These are phyloP conservation scores for Selenicereus undatus DNA, from an alignment of 148 eudicot genomes.

Conservation along the genomic window DNA sequence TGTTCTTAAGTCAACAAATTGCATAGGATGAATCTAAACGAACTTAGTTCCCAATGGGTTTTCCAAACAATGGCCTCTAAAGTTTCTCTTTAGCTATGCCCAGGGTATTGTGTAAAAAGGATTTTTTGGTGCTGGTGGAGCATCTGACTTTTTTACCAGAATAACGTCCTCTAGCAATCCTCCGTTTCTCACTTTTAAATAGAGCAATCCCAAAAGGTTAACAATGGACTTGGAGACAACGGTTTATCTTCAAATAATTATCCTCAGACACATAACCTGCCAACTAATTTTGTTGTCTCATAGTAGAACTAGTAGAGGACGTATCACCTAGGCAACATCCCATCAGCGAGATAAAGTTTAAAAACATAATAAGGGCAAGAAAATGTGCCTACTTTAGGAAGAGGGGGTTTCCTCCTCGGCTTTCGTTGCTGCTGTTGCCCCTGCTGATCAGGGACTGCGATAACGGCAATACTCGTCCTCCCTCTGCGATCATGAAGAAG, in stretches of 20 bases:
- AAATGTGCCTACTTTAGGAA: constrained; percentile 66
- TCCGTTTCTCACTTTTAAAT: no score
- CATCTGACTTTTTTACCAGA: no score
- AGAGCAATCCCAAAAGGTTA: no score
- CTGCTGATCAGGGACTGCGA: constrained; percentile 37
- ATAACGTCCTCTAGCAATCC: no score
- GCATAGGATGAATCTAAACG: background rate
- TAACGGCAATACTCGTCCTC: constrained; percentile 75
- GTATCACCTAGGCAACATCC: background rate
- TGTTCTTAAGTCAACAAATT: background rate
- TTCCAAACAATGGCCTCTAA: background rate
- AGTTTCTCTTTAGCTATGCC: no score
- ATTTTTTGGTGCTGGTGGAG: no score
- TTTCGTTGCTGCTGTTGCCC: constrained; percentile 50
- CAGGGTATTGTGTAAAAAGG: no score
- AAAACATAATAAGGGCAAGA: background rate
- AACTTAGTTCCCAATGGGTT: background rate
- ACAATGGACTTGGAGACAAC: background rate
- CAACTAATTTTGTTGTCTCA: no score
- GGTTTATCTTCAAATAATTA: background rate
- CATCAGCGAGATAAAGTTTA: background rate
- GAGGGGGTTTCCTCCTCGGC: constrained; percentile 64
- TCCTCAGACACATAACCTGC: no score
- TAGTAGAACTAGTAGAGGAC: no score
- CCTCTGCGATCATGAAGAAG: constrained; percentile 47